Evolutionary conservation across 345 rosid species (phyloP), one percentile per base, ranked within the genome.

Genomic region (Gossypium bickii): DNA sequence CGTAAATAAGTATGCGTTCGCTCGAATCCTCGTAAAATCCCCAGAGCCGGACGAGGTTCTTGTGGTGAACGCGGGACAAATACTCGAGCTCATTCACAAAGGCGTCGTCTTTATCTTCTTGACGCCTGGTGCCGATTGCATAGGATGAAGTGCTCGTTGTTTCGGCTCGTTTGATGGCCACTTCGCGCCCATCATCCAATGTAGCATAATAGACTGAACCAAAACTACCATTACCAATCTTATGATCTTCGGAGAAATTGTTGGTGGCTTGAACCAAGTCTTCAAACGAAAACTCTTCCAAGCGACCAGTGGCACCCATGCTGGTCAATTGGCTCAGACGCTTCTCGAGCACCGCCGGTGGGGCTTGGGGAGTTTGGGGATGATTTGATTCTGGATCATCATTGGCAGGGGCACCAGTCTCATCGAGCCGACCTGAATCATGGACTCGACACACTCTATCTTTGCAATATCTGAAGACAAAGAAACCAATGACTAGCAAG

Each of bases 101-200:
- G 2, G 97, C 95, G 0, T 38, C 49, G 81, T 93, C 93, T 12
- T 67, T 89, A 77, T 93, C 94, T 60, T 86, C 89, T 57, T 84
- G 87, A 18, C 77, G 87, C 49, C 27, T 84, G 68, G 61, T 79
- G 63, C 75, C 53, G 2, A 75, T 53, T 7, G 83, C 83, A 8
- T 64, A 70, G 0, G 80, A 77, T 3, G 77, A 3, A 12, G 75
- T 61, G 61, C 70, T 77, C n/a, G 80, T 82, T 16, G 4, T 34
- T 67, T 88, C 95, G 1, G 97, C 98, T 72, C 98, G 77, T 78
- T 93, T 93, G 76, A 93, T 79, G 0, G 98, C 98, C 7, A 93
- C 87, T 18, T 86, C 83, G 29, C 87, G 90, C 4, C 90, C 97
- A 9, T 87, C 98, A 3, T 78, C 83, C 69, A 93, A 70, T 45